phyloP scores from a whole-genome alignment of 768 basidiomycete species.

The Mycena indigotica region DNA sequence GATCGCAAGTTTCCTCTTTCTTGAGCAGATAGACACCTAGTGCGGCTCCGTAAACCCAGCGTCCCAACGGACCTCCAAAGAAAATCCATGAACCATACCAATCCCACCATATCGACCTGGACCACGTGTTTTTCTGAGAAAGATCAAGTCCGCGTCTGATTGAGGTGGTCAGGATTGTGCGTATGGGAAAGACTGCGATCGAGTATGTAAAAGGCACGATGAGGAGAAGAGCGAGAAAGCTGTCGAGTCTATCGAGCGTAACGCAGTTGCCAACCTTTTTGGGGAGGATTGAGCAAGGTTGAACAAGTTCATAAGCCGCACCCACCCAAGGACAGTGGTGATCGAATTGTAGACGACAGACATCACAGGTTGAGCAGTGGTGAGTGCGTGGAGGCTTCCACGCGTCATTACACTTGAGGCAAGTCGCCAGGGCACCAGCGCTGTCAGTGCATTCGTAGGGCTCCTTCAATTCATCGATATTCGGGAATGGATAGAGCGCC shows the following conservation, averaged over 20 bases:
- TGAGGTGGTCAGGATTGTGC: slow-evolving; percentile 29
- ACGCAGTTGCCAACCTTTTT: slow-evolving; percentile 45
- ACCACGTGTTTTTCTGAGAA: slow-evolving; percentile 35
- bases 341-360: slow-evolving; percentile 47
- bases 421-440: slow-evolving; percentile 37
- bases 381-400: slow-evolving; percentile 49
- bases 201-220: slow-evolving; percentile 34
- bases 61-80: slow-evolving; percentile 44
- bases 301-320: neutral
- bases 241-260: slow-evolving; percentile 39
- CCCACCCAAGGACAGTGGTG: slow-evolving; percentile 52
- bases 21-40: slow-evolving; percentile 38
- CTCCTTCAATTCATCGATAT: slow-evolving; percentile 33
- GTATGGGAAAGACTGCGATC: slow-evolving; percentile 34
- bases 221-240: slow-evolving; percentile 37
- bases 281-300: neutral
- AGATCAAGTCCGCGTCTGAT: slow-evolving; percentile 30
- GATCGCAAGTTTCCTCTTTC: slow-evolving; percentile 13
- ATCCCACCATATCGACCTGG: slow-evolving; percentile 42
- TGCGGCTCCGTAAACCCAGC: slow-evolving; percentile 41
- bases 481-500: slow-evolving; percentile 33
- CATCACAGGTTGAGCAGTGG: slow-evolving; percentile 48
- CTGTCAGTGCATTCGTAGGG: slow-evolving; percentile 42
- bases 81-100: slow-evolving; percentile 48
- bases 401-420: slow-evolving; percentile 38